Percentiles rank a stretch among this genome's conserved stretches.
Conservation (phyloP, 345 rosid species). For the Brassica rapa region DNA sequence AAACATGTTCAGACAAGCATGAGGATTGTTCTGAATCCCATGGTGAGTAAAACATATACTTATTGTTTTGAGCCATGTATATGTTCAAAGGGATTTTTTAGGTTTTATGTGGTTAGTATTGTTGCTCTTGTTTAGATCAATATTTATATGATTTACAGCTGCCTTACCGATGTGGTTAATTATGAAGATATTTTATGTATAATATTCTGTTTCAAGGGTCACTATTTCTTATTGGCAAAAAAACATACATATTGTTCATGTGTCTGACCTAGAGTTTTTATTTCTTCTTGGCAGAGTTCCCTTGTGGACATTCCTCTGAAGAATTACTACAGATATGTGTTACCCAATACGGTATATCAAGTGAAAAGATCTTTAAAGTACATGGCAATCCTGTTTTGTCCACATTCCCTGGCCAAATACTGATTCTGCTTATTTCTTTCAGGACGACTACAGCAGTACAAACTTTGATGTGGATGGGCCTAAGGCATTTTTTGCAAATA, state of each 20-base stretch:
- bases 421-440: conserved; percentile 42
- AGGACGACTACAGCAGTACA: conserved; percentile 91
- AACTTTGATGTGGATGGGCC: conserved; percentile 80
- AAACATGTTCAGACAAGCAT: conserved; percentile 86
- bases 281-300: conserved; percentile 73
- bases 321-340: conserved; percentile 96
- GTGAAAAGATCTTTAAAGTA: conserved; percentile 18
- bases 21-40: conserved; percentile 88
- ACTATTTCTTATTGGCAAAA: conserved; percentile 4
- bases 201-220: conserved; percentile 21
- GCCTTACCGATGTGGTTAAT: conserved; percentile 19
- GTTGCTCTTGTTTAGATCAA: conserved; percentile 2
- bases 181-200: conserved; percentile 13
- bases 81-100: conserved; percentile 7
- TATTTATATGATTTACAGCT: conserved; percentile 7
- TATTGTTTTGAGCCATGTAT: conserved; percentile 20
- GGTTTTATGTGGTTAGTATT: conserved; percentile 6
- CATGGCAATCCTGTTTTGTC: conserved; percentile 22
- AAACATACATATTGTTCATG: conserved; percentile 1
- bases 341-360: conserved; percentile 73
- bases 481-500: conserved; percentile 91
- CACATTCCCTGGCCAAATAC: conserved; percentile 33
- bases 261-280: conserved; percentile 28
- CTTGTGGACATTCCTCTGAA: conserved; percentile 96
- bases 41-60: conserved; percentile 59